Base-by-base conservation (phyloP, 257 asterid species). In the Orobanche coerulescens region DNA sequence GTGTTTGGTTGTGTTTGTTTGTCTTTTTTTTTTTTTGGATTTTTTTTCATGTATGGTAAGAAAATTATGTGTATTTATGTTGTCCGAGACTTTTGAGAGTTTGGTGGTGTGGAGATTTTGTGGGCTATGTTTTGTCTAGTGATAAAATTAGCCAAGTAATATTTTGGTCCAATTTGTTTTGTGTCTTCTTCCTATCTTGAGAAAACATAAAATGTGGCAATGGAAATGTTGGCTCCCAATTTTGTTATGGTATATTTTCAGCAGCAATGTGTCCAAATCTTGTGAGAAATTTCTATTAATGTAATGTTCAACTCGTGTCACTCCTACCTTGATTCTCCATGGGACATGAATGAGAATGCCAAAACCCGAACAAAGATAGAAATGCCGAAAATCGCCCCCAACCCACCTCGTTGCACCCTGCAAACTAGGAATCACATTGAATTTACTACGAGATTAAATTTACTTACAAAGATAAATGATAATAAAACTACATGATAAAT, bases 91-190 rank as follows among this genome's bases (percentile, higher is more conserved):
- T 2, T 25, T n/a, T 6, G 24, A 30, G 14, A 22, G 47, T 25
- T 61, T 63, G 68, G 66, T 74, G 64, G 66, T n/a, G n/a, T n/a
- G 67, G 15, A 64, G 68, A 69, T 62, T 58, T 52, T 33, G 72
- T 59, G 69, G 77, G 77, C 62, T n/a, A 14, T n/a, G 51, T 16
- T 15, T 13, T 46, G 73, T 64, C 61, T 66, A 44, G 69, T 44
- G 23, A 20, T 25, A 19, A 70, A 19, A 70, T 39, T 71, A n/a
- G 44, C 18, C 16, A 11, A 51, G 2, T 44, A 6, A 23, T 56
- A 56, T 36, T 64, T 25, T 49, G 31, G 9, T 22, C 13, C 37
- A 47, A 25, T 54, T 53, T 61, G 40, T 20, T 46, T 22, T 9
- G 19, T 48, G 50, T 7, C 23, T 64, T 23, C n/a, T 64, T 36